These are phyloP conservation scores for Cupressus sempervirens DNA, from an alignment of 75 land plant genomes.

Conservation along the genomic window DNA sequence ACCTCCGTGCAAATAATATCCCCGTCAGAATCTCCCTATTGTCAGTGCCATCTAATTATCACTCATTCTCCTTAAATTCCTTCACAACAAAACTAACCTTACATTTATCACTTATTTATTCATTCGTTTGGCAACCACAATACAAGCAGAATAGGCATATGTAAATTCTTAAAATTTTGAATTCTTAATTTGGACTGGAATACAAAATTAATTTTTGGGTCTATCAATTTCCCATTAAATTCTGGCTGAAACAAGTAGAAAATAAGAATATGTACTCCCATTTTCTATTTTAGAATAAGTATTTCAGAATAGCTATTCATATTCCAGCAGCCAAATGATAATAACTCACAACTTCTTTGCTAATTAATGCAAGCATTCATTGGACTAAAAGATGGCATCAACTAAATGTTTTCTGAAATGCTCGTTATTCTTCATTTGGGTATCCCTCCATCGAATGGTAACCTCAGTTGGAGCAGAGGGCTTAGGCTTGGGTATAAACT, in stretches of 20 bases:
- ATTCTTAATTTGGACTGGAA: no score
- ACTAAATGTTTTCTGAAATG: neutral
- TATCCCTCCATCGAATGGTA: neutral
- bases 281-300: no score
- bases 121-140: no score
- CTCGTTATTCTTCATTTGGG: neutral
- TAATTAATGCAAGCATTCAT: neutral
- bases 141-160: no score
- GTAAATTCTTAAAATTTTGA: no score
- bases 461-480: neutral
- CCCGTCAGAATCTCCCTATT: neutral
- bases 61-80: neutral
- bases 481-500: slow-evolving; percentile 54
- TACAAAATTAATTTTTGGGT: no score
- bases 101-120: neutral
- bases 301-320: no score
- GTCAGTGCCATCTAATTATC: neutral
- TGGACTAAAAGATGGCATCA: neutral
- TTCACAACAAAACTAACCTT: neutral
- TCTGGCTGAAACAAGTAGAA: no score
- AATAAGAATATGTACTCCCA: no score
- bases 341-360: neutral
- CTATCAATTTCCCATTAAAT: no score
- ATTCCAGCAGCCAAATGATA: no score
- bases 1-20: neutral